Conservation (phyloP, 495 filamentous ascomycete genomes). For the Hyphodiscus hymeniophilus region DNA sequence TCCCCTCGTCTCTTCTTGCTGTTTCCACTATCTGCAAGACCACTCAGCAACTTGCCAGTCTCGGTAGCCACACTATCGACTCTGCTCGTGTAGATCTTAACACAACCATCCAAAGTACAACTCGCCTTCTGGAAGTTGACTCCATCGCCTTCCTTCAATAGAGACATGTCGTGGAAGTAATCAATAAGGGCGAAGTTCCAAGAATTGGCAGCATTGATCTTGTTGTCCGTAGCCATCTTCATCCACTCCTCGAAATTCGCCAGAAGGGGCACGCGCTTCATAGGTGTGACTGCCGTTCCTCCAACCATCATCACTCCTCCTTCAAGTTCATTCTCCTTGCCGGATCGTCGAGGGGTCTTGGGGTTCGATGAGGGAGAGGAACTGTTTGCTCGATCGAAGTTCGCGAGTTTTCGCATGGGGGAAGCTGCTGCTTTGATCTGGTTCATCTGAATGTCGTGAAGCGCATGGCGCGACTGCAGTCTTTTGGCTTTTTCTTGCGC, state of each 20-base stretch:
- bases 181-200: constrained; percentile 99
- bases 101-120: constrained; percentile 95
- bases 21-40: constrained; percentile 82
- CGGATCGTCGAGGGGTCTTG: constrained; percentile 39
- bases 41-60: constrained; percentile 91
- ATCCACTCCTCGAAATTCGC: constrained; percentile 99
- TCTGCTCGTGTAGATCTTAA: constrained; percentile 98
- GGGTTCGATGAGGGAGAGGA: constrained; percentile 53
- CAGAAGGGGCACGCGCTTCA: constrained; percentile 91
- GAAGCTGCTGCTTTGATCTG: constrained; percentile 87
- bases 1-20: constrained; percentile 61
- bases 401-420: constrained; percentile 64
- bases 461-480: constrained; percentile 76
- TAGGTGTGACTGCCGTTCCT: constrained; percentile 73
- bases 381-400: constrained; percentile 53
- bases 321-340: constrained; percentile 53
- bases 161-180: constrained; percentile 98
- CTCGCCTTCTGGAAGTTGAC: constrained; percentile 99
- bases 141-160: constrained; percentile 90
- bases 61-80: constrained; percentile 98
- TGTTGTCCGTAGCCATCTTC: constrained; percentile 99
- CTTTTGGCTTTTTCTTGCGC: constrained; percentile 83
- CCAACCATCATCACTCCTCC: constrained; percentile 52
- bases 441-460: constrained; percentile 86
- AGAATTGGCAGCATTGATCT: constrained; percentile 97